Conservation (phyloP, 306 rosid species). For the Ammopiptanthus mongolicus region DNA sequence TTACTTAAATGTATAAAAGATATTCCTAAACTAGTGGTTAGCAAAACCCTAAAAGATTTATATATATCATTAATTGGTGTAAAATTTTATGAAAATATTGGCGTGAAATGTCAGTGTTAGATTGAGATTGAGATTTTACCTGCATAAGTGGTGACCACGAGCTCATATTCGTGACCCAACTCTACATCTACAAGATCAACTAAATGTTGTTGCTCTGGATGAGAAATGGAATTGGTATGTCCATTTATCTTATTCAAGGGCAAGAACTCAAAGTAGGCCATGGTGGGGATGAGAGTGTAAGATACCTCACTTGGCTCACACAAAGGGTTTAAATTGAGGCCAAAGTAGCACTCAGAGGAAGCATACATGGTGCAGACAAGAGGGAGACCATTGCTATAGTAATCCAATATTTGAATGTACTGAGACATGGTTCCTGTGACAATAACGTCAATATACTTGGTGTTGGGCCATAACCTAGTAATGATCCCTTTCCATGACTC, state of each 20-base stretch:
- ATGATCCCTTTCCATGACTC: slow-evolving; percentile 55
- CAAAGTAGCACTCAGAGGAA: slow-evolving; percentile 64
- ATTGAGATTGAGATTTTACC: slow-evolving; percentile 18
- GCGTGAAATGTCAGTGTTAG: no score
- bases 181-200: slow-evolving; percentile 58
- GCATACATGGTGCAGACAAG: slow-evolving; percentile 65
- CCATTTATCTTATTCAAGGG: slow-evolving; percentile 33
- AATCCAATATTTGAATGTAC: slow-evolving; percentile 48
- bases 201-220: slow-evolving; percentile 12
- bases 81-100: no score
- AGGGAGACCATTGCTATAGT: slow-evolving; percentile 51
- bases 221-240: slow-evolving; percentile 19
- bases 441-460: slow-evolving; percentile 60
- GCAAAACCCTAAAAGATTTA: no score
- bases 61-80: no score
- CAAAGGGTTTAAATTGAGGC: slow-evolving; percentile 59
- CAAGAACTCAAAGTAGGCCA: slow-evolving; percentile 66
- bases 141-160: slow-evolving; percentile 61
- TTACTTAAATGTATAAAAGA: no score
- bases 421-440: slow-evolving; percentile 72
- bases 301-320: slow-evolving; percentile 50
- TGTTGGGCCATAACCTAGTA: slow-evolving; percentile 55
- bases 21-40: no score
- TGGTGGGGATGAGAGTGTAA: slow-evolving; percentile 57
- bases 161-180: slow-evolving; percentile 55